phyloP scores from a whole-genome alignment of 2,329 filamentous ascomycete genomes.

The Purpureocillium lavendulum region DNA sequence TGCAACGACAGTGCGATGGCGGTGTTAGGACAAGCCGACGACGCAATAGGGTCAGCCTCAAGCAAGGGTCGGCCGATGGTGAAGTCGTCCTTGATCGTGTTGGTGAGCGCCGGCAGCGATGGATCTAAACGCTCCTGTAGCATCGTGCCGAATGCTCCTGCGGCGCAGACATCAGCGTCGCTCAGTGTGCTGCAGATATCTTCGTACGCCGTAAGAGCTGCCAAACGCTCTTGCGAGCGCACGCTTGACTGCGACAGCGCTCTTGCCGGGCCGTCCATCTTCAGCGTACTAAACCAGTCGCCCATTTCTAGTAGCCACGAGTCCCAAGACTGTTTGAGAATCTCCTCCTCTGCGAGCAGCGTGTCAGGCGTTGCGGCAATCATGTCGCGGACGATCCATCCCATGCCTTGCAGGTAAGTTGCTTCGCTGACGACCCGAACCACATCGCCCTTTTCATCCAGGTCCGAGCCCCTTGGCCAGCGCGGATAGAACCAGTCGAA shows the following conservation, averaged over 20 bases:
- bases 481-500: constrained; percentile 82
- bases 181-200: constrained; percentile 53
- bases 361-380: constrained; percentile 24
- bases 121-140: constrained; percentile 50
- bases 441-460: constrained; percentile 57
- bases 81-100: constrained; percentile 40
- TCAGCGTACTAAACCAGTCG: constrained; percentile 41
- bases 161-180: constrained; percentile 53
- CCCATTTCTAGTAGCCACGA: constrained; percentile 59
- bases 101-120: constrained; percentile 47
- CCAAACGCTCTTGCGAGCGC: constrained; percentile 14
- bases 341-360: constrained; percentile 48
- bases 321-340: constrained; percentile 56
- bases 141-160: constrained; percentile 33
- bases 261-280: constrained; percentile 28
- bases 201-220: constrained; percentile 41
- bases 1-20: constrained; percentile 19
- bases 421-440: constrained; percentile 73
- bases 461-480: constrained; percentile 64
- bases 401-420: constrained; percentile 74
- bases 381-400: constrained; percentile 60
- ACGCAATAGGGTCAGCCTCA: constrained; percentile 29
- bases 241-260: constrained; percentile 4
- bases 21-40: constrained; percentile 18
- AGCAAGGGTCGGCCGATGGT: constrained; percentile 38